phyloP scores from a whole-genome alignment of 495 filamentous ascomycete species.

The Penicillium roqueforti region DNA sequence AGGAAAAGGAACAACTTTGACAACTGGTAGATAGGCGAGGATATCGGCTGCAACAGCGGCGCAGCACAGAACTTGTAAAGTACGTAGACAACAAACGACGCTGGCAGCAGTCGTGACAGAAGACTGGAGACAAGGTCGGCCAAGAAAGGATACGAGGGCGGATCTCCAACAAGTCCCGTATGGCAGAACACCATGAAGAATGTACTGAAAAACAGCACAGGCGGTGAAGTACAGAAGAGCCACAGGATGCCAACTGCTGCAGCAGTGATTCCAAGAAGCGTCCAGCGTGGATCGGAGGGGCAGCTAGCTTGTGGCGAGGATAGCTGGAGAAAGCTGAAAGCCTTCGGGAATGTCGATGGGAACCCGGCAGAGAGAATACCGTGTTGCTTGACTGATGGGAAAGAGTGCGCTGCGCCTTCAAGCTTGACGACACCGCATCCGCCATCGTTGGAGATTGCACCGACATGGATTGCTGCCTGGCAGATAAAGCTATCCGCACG shows the following conservation, averaged over 20 bases:
- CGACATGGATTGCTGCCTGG: slow-evolving; percentile 73
- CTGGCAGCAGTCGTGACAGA: slow-evolving; percentile 70
- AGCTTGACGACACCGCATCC: slow-evolving; percentile 73
- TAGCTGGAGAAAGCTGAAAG: slow-evolving; percentile 60
- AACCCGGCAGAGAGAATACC: slow-evolving; percentile 67
- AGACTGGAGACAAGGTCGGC: slow-evolving; percentile 62
- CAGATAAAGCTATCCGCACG: slow-evolving; percentile 83
- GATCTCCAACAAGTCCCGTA: slow-evolving; percentile 74
- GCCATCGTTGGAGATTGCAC: slow-evolving; percentile 64
- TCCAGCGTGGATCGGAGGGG: slow-evolving; percentile 64
- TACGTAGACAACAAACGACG: slow-evolving; percentile 69
- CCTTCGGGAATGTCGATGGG: slow-evolving; percentile 71
- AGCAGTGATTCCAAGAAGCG: slow-evolving; percentile 67
- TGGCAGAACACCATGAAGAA: slow-evolving; percentile 74
- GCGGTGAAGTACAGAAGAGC: slow-evolving; percentile 62
- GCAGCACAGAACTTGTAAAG: slow-evolving; percentile 65
- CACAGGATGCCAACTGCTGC: slow-evolving; percentile 62
- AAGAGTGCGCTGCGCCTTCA: slow-evolving; percentile 63
- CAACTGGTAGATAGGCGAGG: slow-evolving; percentile 53
- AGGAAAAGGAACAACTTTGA: slow-evolving; percentile 74
- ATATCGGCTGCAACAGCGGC: slow-evolving; percentile 52
- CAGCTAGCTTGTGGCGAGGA: slow-evolving; percentile 39
- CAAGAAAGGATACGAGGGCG: slow-evolving; percentile 54
- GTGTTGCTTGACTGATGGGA: slow-evolving; percentile 52
- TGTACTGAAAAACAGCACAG: slow-evolving; percentile 65